Evolutionary conservation across 257 asterid species (phyloP).

Genomic region (Lycium barbarum): DNA sequence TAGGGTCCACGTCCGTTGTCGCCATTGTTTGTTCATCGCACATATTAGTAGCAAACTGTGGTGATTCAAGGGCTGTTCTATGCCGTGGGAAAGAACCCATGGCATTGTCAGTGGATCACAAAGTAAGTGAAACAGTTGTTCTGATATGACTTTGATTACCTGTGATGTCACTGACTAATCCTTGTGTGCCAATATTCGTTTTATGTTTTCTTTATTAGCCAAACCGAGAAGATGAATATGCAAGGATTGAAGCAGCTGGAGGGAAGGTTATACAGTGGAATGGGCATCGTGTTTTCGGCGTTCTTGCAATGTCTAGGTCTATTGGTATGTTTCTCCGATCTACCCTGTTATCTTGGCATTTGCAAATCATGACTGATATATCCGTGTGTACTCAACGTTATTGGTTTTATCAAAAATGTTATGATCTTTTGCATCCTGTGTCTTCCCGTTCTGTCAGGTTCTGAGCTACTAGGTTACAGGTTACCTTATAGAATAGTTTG

Average conservation of each 20-base stretch:
- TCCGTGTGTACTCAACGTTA: not conserved
- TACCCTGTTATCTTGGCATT: slow-evolving; percentile 23
- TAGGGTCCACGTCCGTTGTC: slow-evolving; percentile 93
- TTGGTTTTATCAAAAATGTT: not conserved
- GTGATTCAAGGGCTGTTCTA: slow-evolving; percentile 97
- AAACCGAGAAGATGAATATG: slow-evolving; percentile 89
- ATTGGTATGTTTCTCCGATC: slow-evolving; percentile 64
- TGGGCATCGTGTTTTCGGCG: slow-evolving; percentile 95
- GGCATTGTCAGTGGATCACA: slow-evolving; percentile 83
- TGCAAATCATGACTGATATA: not conserved
- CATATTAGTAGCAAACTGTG: slow-evolving; percentile 88
- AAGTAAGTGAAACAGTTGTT: slow-evolving; percentile 55
- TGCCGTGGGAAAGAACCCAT: slow-evolving; percentile 85
- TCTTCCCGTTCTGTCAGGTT: not conserved
- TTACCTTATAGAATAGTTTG: not conserved
- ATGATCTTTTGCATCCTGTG: not conserved
- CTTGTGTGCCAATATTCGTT: slow-evolving; percentile 27
- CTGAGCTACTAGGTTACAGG: not conserved
- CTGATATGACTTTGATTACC: not conserved
- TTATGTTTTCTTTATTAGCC: slow-evolving; percentile 56
- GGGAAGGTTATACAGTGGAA: slow-evolving; percentile 99
- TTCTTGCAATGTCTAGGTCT: slow-evolving; percentile 97
- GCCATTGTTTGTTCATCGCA: slow-evolving; percentile 92
- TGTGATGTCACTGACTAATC: slow-evolving; percentile 34
- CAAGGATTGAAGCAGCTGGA: slow-evolving; percentile 91